These are phyloP conservation scores for Schwanniomyces vanrijiae DNA, from an alignment of 805 yeast genomes.

Conservation along the genomic window DNA sequence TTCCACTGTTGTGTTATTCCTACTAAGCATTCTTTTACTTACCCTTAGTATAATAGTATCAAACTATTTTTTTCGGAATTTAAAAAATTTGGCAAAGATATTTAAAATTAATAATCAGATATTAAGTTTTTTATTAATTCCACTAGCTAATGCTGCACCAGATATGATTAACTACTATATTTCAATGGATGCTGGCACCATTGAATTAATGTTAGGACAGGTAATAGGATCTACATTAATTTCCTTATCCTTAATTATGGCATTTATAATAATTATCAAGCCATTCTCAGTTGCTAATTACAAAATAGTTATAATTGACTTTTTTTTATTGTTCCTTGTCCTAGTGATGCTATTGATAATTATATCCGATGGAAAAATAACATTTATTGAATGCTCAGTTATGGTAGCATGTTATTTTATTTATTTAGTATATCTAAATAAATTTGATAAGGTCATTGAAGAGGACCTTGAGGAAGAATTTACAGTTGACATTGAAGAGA, in stretches of 20 bases:
- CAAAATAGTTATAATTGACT: conserved; percentile 21
- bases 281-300: conserved; percentile 23
- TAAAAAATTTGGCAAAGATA: conserved; percentile 24
- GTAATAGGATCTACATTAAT: conserved; percentile 35
- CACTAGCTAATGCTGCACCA: conserved; percentile 36
- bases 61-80: conserved; percentile 30
- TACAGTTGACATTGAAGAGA: conserved; percentile 20
- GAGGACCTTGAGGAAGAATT: neutral
- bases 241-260: conserved; percentile 34
- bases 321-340: conserved; percentile 28
- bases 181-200: conserved; percentile 24
- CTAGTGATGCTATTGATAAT: conserved; percentile 25
- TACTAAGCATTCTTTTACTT: conserved; percentile 17
- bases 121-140: conserved; percentile 33
- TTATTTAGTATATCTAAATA: conserved; percentile 24
- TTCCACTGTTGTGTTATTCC: conserved; percentile 12
- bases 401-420: conserved; percentile 23
- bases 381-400: conserved; percentile 25
- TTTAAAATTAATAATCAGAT: conserved; percentile 27
- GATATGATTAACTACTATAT: conserved; percentile 37
- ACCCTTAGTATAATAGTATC: conserved; percentile 35
- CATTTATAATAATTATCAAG: conserved; percentile 24
- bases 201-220: conserved; percentile 39
- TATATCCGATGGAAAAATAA: conserved; percentile 34
- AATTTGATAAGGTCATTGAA: conserved; percentile 13